These are phyloP conservation scores for Pulicaria dysenterica DNA, from an alignment of 129 eudicot genomes.

Conservation along the genomic window DNA sequence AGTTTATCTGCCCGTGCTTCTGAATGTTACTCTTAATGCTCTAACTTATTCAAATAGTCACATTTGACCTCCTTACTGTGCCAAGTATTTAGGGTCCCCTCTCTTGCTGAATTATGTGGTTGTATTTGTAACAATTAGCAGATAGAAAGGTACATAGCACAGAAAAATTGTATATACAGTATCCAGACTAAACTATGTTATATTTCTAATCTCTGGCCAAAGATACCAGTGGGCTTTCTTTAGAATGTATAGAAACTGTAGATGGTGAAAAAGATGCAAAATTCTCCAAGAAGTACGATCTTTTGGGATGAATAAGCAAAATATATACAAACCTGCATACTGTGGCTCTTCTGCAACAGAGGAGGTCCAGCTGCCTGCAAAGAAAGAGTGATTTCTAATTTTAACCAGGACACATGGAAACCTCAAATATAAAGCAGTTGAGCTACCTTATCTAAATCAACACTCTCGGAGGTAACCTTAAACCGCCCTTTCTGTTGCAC, in stretches of 20 bases:
- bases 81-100: too few relatives aligned
- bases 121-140: too few relatives aligned
- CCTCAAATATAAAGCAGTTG: background rate
- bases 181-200: background rate
- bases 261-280: conserved; percentile 1
- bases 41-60: too few relatives aligned
- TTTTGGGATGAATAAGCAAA: conserved; percentile 6
- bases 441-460: conserved; percentile 74
- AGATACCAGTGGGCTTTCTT: background rate
- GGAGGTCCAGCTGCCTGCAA: conserved; percentile 54
- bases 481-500: conserved; percentile 96
- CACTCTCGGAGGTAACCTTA: conserved; percentile 90
- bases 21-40: too few relatives aligned
- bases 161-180: too few relatives aligned
- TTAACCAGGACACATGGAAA: background rate
- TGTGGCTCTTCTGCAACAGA: conserved; percentile 69
- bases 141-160: too few relatives aligned
- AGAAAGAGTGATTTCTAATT: conserved; percentile 19
- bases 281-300: background rate
- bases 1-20: too few relatives aligned
- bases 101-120: too few relatives aligned
- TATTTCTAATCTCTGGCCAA: background rate
- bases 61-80: too few relatives aligned
- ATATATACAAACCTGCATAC: conserved; percentile 69
- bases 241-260: background rate